phyloP scores from a whole-genome alignment of 2,329 filamentous ascomycete species.

The Drechslerella dactyloides region DNA sequence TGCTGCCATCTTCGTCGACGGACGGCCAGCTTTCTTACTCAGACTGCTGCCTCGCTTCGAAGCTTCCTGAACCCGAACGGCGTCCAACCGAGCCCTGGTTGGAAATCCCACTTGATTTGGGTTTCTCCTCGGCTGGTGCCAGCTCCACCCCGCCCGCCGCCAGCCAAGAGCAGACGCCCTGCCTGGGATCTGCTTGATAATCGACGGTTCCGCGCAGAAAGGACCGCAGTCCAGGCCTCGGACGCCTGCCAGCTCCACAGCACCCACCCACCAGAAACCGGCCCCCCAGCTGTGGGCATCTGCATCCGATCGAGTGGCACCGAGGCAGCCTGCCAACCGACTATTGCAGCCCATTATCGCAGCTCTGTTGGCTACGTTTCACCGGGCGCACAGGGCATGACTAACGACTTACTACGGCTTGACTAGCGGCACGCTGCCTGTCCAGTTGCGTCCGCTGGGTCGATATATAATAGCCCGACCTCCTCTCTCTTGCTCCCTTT shows the following conservation, averaged over 20 bases:
- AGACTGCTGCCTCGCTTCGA: slow-evolving; percentile 4
- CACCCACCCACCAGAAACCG: not conserved
- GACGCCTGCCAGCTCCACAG: not conserved
- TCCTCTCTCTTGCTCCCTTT: not conserved
- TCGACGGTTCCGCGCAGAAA: not conserved
- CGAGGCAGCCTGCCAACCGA: not conserved
- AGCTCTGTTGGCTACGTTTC: not conserved
- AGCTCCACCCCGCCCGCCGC: too few species aligned
- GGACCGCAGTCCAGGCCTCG: not conserved
- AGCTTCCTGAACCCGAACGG: not conserved
- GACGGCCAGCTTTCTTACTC: not conserved
- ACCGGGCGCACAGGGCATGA: not conserved
- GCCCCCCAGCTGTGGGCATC: not conserved
- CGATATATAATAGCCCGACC: not conserved
- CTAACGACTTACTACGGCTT: not conserved
- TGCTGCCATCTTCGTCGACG: too few species aligned
- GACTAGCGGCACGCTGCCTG: not conserved
- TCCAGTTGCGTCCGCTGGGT: not conserved
- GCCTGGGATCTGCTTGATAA: not conserved
- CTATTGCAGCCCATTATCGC: not conserved
- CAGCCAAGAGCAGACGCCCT: not conserved
- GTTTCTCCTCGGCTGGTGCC: not conserved
- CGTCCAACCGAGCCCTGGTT: not conserved
- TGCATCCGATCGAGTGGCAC: not conserved
- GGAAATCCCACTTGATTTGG: not conserved